These are phyloP conservation scores for Trapa incisa DNA, from an alignment of 345 rosid species.

Conservation along the genomic window DNA sequence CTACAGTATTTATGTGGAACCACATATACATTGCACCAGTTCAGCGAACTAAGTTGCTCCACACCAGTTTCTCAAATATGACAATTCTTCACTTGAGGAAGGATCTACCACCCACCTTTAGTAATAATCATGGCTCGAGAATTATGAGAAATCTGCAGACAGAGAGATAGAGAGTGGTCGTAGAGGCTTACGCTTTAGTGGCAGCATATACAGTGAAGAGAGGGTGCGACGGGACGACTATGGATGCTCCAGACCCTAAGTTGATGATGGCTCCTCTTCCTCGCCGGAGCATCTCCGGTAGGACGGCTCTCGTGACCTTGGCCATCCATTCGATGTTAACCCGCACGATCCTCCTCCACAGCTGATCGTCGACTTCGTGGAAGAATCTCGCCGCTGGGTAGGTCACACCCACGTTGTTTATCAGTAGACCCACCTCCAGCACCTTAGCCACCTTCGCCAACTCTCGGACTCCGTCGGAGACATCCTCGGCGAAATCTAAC, in stretches of 20 bases:
- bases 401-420: conserved; percentile 75
- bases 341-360: conserved; percentile 50
- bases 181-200: conserved; percentile 65
- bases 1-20: too few species aligned
- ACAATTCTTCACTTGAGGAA: too few species aligned
- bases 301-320: conserved; percentile 45
- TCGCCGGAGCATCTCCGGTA: conserved; percentile 52
- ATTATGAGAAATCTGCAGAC: neutral
- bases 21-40: too few species aligned
- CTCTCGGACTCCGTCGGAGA: neutral
- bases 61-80: too few species aligned
- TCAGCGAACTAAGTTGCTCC: too few species aligned
- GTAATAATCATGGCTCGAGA: too few species aligned
- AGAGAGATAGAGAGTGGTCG: neutral
- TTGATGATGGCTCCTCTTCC: conserved; percentile 70
- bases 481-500: conserved; percentile 41
- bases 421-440: conserved; percentile 54
- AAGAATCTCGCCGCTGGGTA: conserved; percentile 68
- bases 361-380: conserved; percentile 61
- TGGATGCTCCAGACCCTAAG: conserved; percentile 73
- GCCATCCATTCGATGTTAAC: conserved; percentile 59
- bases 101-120: too few species aligned
- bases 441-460: conserved; percentile 41
- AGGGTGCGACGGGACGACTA: conserved; percentile 93
- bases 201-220: conserved; percentile 81